These are phyloP conservation scores for Porogramme epimiltina DNA, from an alignment of 1,284 basidiomycete genomes.

Conservation along the genomic window DNA sequence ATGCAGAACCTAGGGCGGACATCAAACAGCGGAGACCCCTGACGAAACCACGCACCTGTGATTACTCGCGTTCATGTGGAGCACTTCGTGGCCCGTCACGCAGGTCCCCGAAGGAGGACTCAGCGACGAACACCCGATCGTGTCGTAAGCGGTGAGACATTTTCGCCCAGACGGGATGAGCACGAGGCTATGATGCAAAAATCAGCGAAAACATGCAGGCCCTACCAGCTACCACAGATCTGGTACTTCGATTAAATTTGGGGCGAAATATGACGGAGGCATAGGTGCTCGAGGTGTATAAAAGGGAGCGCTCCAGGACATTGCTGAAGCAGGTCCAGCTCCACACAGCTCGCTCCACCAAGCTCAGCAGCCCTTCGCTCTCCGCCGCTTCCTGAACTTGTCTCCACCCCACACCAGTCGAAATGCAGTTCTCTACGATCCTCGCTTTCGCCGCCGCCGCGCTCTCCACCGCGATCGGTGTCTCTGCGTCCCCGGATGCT, in stretches of 20 bases:
- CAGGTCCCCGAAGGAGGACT: constrained; percentile 1
- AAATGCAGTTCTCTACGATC: constrained; percentile 19
- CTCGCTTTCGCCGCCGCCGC: constrained; percentile 15
- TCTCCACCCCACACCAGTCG: neutral
- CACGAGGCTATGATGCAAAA: constrained; percentile 19
- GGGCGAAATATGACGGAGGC: constrained; percentile 17
- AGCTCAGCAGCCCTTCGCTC: constrained; percentile 6
- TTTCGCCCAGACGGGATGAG: constrained; percentile 5
- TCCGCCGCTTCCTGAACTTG: constrained; percentile 9
- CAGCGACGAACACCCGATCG: constrained; percentile 20
- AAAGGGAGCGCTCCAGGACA: constrained; percentile 4
- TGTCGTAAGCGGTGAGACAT: constrained; percentile 14
- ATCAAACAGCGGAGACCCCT: neutral
- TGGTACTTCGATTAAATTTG: too few species aligned
- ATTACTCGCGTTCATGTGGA: neutral
- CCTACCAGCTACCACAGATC: too few species aligned
- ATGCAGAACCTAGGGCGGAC: too few species aligned
- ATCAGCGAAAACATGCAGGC: neutral
- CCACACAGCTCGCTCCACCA: constrained; percentile 11
- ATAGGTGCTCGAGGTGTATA: constrained; percentile 9
- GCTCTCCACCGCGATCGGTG: constrained; percentile 12
- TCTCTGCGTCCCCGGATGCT: constrained; percentile 5
- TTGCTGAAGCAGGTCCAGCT: constrained; percentile 11
- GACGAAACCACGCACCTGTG: neutral
- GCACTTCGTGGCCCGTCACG: neutral